phyloP scores from a whole-genome alignment of 768 basidiomycete genomes.

The Hortiboletus flavorubellus region DNA sequence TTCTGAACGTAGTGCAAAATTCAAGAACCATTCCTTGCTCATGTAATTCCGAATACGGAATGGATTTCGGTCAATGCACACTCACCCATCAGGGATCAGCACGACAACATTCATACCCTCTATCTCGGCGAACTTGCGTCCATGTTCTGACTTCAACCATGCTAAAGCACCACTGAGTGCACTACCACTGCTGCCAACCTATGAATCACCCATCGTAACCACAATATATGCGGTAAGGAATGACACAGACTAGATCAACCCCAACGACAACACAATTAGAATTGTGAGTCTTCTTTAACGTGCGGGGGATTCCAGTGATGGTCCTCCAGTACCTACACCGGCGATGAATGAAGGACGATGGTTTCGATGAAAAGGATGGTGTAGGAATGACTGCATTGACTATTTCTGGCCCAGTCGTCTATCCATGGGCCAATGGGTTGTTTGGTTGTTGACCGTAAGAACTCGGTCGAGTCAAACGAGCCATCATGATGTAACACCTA shows the following conservation, averaged over 20 bases:
- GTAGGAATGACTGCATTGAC: conserved; percentile 70
- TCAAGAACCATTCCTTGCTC: conserved; percentile 89
- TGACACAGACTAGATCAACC: conserved; percentile 75
- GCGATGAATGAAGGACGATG: conserved; percentile 74
- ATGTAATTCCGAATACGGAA: conserved; percentile 88
- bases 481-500: conserved; percentile 31
- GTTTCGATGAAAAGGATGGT: conserved; percentile 51
- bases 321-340: conserved; percentile 96
- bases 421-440: conserved; percentile 90
- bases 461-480: background rate
- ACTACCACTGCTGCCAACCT: conserved; percentile 91
- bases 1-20: conserved; percentile 55
- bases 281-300: conserved; percentile 78
- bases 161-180: conserved; percentile 71
- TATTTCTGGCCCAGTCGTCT: conserved; percentile 90
- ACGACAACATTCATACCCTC: conserved; percentile 86
- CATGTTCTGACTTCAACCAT: conserved; percentile 74
- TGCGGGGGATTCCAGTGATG: conserved; percentile 80
- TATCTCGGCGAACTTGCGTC: conserved; percentile 57
- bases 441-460: conserved; percentile 45
- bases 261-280: conserved; percentile 74
- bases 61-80: background rate
- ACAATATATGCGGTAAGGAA: background rate
- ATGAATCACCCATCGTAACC: conserved; percentile 9
- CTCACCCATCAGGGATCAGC: conserved; percentile 86